Base-by-base conservation (phyloP, 495 filamentous ascomycete species). In the Lophiostoma macrostomum region DNA sequence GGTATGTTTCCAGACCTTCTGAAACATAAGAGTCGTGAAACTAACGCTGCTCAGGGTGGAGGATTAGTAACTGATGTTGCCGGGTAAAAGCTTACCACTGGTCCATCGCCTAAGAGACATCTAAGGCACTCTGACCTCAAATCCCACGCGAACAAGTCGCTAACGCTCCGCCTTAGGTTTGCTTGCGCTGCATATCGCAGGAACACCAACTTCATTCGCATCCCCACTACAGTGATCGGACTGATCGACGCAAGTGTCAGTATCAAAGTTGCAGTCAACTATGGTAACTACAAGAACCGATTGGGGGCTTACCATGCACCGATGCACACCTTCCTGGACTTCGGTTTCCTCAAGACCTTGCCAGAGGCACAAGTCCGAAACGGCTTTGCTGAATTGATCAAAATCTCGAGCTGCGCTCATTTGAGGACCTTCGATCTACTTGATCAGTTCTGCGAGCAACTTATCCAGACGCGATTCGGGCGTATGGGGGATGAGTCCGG, bases 271-370 rank as follows among this genome's bases (percentile, higher is more conserved):
- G 80, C 79, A 20, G 81, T 86, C 47, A 85, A 86, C 66, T 78
- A 84, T 45, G 77, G 76, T 25, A 49, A 81, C 79, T 80, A 81
- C 64, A 84, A 85, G 71, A 85, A 85, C 61, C 69, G 80, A 4
- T 73, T 85, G 1, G 82, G 82, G 5, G 82, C 82, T 8, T 85
- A 84, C 56, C 82, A 85, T 67, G 80, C 82, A 4, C 82, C 82
- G 0, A 69, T 78, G 38, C 77, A 82, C 48, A 84, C 82, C 20
- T 83, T 84, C 67, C 75, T 84, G 32, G 81, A 84, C 60, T 84
- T 83, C 66, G 76, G 71, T 18, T 84, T 85, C 68, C 71, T 84
- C 3, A 76, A 74, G 12, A 81, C 76, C 3, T 65, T 85, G 1
- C 79, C 82, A 0, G 72, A 64, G 8, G 74, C 78, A 0, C 82